Evolutionary conservation across 1,284 basidiomycete genomes (phyloP).

Genomic region (Trametes sp.): DNA sequence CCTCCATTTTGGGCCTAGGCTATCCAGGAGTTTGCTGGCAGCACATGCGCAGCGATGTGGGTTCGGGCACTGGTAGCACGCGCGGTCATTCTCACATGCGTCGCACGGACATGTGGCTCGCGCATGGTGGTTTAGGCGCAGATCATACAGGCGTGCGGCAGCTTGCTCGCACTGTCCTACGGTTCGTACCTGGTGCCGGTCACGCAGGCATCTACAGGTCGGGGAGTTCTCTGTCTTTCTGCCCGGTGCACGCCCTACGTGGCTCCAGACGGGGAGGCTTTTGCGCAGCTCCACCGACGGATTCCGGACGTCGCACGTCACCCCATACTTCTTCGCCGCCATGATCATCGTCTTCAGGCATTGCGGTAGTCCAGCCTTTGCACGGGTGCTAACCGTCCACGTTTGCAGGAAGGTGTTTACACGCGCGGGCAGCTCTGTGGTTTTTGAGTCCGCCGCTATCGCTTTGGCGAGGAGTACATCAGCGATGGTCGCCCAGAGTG

Average conservation of each 20-base stretch:
- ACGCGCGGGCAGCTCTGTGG: neutral
- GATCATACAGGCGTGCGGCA: neutral
- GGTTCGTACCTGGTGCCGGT: neutral
- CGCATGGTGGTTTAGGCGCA: neutral
- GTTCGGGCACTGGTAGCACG: neutral
- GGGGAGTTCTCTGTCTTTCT: neutral
- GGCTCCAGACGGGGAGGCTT: neutral
- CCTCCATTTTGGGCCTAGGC: neutral
- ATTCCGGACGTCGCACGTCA: neutral
- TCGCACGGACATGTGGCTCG: neutral
- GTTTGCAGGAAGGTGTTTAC: slow-evolving; percentile 11
- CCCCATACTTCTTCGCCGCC: neutral
- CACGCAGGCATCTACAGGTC: neutral
- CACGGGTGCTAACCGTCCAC: neutral
- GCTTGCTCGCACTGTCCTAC: neutral
- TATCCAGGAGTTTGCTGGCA: neutral
- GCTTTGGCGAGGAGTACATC: neutral
- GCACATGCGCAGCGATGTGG: neutral
- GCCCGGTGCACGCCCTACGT: neutral
- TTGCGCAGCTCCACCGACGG: neutral
- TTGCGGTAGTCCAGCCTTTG: neutral
- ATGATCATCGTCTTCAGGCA: neutral
- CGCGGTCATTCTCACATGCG: too few relatives aligned
- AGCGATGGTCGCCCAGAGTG: slow-evolving; percentile 23
- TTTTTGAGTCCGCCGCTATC: neutral